Percentiles rank a stretch among this genome's conserved stretches.
Evolutionary conservation across 2,329 filamentous ascomycete genomes (phyloP).

Genomic region (Neophaeococcomyces aloes): DNA sequence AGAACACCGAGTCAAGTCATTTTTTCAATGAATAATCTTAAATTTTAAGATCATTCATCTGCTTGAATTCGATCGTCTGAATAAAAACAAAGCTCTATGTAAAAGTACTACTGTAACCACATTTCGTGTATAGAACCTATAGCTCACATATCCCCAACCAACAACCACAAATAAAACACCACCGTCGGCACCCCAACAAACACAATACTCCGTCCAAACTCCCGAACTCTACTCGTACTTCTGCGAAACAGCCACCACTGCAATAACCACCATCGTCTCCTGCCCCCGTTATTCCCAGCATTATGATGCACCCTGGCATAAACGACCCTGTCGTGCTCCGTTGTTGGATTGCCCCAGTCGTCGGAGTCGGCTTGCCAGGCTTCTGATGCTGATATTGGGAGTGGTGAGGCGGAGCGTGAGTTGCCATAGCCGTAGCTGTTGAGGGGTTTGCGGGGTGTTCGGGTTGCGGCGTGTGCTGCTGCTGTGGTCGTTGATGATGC

Average conservation of each 20-base stretch:
- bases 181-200: slow-evolving; percentile 54
- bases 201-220: slow-evolving; percentile 53
- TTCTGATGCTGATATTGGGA: slow-evolving; percentile 46
- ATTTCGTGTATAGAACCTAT: background rate
- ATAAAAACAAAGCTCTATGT: background rate
- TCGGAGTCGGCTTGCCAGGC: slow-evolving; percentile 36
- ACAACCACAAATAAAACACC: slow-evolving; percentile 56
- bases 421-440: slow-evolving; percentile 15
- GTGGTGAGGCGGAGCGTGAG: slow-evolving; percentile 30
- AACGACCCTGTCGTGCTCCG: slow-evolving; percentile 19
- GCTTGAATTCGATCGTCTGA: background rate
- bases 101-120: background rate
- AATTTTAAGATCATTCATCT: no score
- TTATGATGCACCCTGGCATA: slow-evolving; percentile 25
- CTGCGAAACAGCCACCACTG: slow-evolving; percentile 21
- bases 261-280: slow-evolving; percentile 24
- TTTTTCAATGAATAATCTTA: no score
- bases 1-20: no score
- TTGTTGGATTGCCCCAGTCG: slow-evolving; percentile 25
- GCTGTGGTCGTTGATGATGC: no score
- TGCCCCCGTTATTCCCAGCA: slow-evolving; percentile 19
- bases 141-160: slow-evolving; percentile 42
- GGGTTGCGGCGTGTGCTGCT: no score
- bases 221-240: slow-evolving; percentile 41
- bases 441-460: slow-evolving; percentile 17